Evolutionary conservation across 1,284 basidiomycete genomes (phyloP), one percentile per base, ranked within the genome.

Genomic region (Malassezia equina): DNA sequence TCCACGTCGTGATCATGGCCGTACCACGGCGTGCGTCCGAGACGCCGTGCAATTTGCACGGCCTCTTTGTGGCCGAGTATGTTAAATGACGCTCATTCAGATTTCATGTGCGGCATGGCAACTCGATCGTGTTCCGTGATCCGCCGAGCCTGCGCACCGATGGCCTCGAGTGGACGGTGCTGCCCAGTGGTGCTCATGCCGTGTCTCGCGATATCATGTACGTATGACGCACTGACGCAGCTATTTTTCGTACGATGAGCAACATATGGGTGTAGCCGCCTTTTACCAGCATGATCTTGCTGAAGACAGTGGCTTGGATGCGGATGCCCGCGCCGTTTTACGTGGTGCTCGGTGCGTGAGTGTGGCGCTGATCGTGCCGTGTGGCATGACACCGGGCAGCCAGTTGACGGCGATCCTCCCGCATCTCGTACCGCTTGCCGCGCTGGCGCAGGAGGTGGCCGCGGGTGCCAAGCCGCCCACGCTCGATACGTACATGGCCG

Each of bases 61-160:
- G 55, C 28, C 25, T 50, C 36, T 57, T 52, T 47, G 55, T 57
- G 15, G 55, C 55, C 13, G 55, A 57, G 49, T 51, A 27, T 32
- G 50, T 51, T 24, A 7, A n/a, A 7, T 25, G 8, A 7, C 9
- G 6, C 21, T 23, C 9, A 27, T n/a, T n/a, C 48, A 51, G 48
- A 40, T 56, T 56, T 27, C 43, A 51, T 28, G 36, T 46, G 12
- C 49, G 50, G 8, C 28, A 47, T 15, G 55, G 55, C 19, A 52
- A 57, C 29, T 27, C 55, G 13, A 52, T 57, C n/a, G 36, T 52
- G 8, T 46, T 40, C 17, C 23, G 19, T 13, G 51, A 52, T 24
- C 55, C 55, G 5, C 34, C 45, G 8, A 28, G 32, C 19, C 44
- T 57, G 19, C 23, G 12, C 15, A 34, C 34, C 12, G 36, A 51